Evolutionary conservation across 1,284 basidiomycete species (phyloP).

Genomic region (Irpex sp.): DNA sequence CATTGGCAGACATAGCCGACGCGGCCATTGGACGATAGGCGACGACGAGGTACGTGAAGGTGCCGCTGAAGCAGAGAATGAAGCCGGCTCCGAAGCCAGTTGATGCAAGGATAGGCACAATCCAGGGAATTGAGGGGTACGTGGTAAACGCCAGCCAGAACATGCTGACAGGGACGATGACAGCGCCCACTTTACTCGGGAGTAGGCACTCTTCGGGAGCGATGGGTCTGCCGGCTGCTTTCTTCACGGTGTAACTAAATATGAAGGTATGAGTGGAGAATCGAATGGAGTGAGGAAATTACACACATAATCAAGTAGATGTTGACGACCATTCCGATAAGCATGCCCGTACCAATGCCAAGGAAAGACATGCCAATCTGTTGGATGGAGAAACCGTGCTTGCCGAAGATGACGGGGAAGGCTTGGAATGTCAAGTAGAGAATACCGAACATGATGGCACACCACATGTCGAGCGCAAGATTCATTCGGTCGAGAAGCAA

Average conservation of each 20-base stretch:
- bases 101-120: slow-evolving; percentile 59
- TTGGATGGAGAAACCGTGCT: slow-evolving; percentile 59
- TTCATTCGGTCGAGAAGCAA: slow-evolving; percentile 72
- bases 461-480: slow-evolving; percentile 58
- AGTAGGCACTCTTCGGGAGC: slow-evolving; percentile 69
- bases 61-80: slow-evolving; percentile 59
- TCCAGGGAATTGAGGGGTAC: slow-evolving; percentile 66
- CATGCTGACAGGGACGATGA: slow-evolving; percentile 67
- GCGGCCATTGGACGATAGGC: slow-evolving; percentile 78
- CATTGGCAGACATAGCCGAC: slow-evolving; percentile 72
- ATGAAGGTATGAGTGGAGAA: neutral
- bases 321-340: slow-evolving; percentile 47
- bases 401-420: slow-evolving; percentile 63
- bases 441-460: slow-evolving; percentile 64
- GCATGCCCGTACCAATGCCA: slow-evolving; percentile 68
- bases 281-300: neutral
- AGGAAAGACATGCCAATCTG: slow-evolving; percentile 64
- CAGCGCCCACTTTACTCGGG: slow-evolving; percentile 65
- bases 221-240: slow-evolving; percentile 37
- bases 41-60: slow-evolving; percentile 68
- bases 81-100: slow-evolving; percentile 56
- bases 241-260: slow-evolving; percentile 22
- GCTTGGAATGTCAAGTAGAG: slow-evolving; percentile 72
- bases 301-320: slow-evolving; percentile 59
- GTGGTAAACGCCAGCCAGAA: slow-evolving; percentile 75